Evolutionary conservation across 2,329 filamentous ascomycete species (phyloP), one percentile per base, ranked within the genome.

Genomic region (Alternaria tenuissima): DNA sequence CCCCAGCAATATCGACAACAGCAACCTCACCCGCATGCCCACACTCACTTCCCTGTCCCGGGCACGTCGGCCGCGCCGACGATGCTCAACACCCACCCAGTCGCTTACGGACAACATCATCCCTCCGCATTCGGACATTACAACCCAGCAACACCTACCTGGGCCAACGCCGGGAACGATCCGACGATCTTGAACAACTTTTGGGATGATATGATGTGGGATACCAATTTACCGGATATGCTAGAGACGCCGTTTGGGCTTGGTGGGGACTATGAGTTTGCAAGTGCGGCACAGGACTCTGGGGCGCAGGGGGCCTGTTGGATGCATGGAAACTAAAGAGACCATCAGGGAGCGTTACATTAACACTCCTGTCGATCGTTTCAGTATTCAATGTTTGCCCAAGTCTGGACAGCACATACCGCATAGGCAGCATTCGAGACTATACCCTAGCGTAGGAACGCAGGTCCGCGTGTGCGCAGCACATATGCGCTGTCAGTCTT

Each of bases 191-290:
- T 79, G 57, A 75, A 74, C 41, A 70, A 73, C 43, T 78, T 79
- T 58, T 80, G 78, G 78, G 77, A 79, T 56, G 76, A 79, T 49
- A 79, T 79, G 76, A 78, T 79, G 75, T 80, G 78, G 78, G 78
- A 80, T 47, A 78, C 76, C 1, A 76, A 74, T 43, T 53, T 78
- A 20, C 76, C 76, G 5, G 76, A 79, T 55, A 75, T 78, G 68
- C 67, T 76, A 16, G 77, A 79, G 42, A 69, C 70, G 14, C 75
- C 76, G 4, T 77, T 75, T 61, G 74, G 75, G 2, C 49, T 77
- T 4, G 66, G 65, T 20, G 73, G 70, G n/a, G 76, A 76, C 24
- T 77, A 73, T 41, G 77, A 78, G 14, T 79, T 73, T 52, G 69
- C 71, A 18, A 67, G 69, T 18, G 65, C 73, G 7, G 74, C 74